Evolutionary conservation across 2,329 filamentous ascomycete species (phyloP), one percentile per base, ranked within the genome.

Genomic region (Pseudomassariella vexata): DNA sequence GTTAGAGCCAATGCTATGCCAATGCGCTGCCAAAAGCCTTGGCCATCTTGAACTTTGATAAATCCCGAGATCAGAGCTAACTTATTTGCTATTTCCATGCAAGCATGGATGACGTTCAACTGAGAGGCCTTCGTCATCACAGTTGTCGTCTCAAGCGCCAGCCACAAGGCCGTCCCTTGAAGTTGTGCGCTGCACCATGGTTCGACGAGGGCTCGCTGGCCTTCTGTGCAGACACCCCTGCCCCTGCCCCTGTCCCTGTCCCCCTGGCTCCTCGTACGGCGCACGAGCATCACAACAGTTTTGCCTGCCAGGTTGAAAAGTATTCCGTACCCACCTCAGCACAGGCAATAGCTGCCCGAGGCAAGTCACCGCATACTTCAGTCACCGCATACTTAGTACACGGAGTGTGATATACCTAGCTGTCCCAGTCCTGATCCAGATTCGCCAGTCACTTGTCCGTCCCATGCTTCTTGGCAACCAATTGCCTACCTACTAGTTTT

Each of bases 231-330:
- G 36, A 39, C 39, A 38, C 30, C 39, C 40, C 38, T 41, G 37
- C 30, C 30, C 26, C 15, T 14, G 21, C 30, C 30, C 30, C 30
- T 24, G 21, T 32, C 41, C 38, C 34, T 41, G 40, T 44, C 36
- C 40, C 33, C 31, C 31, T 38, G 31, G 25, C 28, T 40, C 41
- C 30, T 12, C 30, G 30, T 21, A 19, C 21, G 25, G 30, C 47
- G 45, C 37, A 44, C 39, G 34, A 41, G 50, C 45, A 46, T 50
- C 50, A 48, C 45, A 44, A 37, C 48, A 45, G 46, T 50, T 52
- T 53, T 40, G 38, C 30, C 42, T 37, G 38, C 35, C 24, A 34
- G 36, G 37, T 40, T 35, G 36, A 38, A 37, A 46, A 33, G 41
- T 43, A 46, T 41, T 47, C 45, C 45, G 41, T 49, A 40, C 42